Base-by-base conservation (phyloP, 2,329 filamentous ascomycete genomes). In the Epichloe gansuensis region DNA sequence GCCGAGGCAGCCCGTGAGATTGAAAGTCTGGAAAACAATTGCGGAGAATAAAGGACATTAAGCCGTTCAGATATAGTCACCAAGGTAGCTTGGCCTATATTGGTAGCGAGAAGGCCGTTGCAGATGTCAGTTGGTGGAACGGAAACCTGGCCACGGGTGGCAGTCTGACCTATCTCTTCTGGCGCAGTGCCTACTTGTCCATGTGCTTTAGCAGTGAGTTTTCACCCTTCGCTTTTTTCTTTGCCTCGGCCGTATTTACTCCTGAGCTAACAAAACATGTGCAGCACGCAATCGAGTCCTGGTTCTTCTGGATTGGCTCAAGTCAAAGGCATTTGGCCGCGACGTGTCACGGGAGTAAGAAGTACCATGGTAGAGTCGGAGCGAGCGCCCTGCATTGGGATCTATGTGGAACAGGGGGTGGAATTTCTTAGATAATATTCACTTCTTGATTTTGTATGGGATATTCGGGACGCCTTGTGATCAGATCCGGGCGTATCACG, bases 141-240 rank as follows among this genome's bases (percentile, higher is more conserved):
- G 93, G 93, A 60, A 98, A 97, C 75, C 80, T 98, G 62, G 91
- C 93, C 56, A 88, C 85, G 46, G 93, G 91, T 67, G 93, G 93
- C 67, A 88, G 86, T 63, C 76, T 97, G 72, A 98, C 93, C 53
- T 98, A 95, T 75, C 81, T 96, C 61, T 98, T 98, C 82, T 98
- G 93, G 93, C 82, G 91, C 69, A 94, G 88, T 67, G 93, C 91
- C 52, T 98, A 98, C 72, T 76, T 98, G 69, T 96, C 89, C 78
- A 98, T 98, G 93, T 96, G 91, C 82, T 98, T 98, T 72, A 97
- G 91, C 83, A 91, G 89, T 93, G 80, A 83, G 88, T 86, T 60
- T 52, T 23, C 21, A 3, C 17, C 15, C n/a, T 8, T 28, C 21
- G 17, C 28, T 7, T 28, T 28, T 28, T 11, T 44, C 41, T 17